Base-by-base conservation (phyloP, 805 yeast genomes). In the Starmerella vaccinii region DNA sequence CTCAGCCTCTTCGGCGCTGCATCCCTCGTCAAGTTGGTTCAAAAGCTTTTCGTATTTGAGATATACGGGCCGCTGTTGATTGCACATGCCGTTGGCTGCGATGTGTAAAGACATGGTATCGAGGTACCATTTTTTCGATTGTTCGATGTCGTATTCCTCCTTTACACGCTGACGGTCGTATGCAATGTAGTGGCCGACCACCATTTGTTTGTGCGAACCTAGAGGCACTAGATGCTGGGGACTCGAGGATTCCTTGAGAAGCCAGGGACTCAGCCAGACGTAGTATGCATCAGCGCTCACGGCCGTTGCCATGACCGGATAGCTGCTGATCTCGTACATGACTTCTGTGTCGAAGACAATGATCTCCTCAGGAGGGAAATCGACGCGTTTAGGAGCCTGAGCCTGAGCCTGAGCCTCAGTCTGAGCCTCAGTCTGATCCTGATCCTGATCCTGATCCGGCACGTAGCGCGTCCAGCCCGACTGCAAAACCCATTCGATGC, bases 41-140 rank as follows among this genome's bases (percentile, higher is more conserved):
- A 15, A 2, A 3, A 51, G 45, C 15, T 30, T 26, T 32, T 48
- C 51, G 43, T 40, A 50, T 39, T 61, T 79, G 58, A 76, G 64
- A 84, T 92, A 92, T 16, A 76, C 72, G 0, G 87, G 82, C 54
- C 97, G 68, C 62, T 92, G 98, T 59, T 85, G 80, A 2, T 97
- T 85, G 64, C 96, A 86, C 76, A 92, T 82, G 0, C 99, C 99
- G 46, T 82, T 78, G 0, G 81, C 77, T 1, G 97, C 94, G 30
- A 89, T 78, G 66, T 92, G 99, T 18, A 92, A 68, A 1, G 97
- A 82, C 88, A 90, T 84, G 1, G 95, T 89, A 65, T 92, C 99
- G 51, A 94, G 57, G 61, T 71, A 92, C 65, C 87, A 88, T 1
- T 85, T 84, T 57, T 81, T 78, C 0, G 95, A 72, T 41, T 72